Base-by-base conservation (phyloP, 2,329 filamentous ascomycete genomes). In the Ceratocystiopsis brevicomis region DNA sequence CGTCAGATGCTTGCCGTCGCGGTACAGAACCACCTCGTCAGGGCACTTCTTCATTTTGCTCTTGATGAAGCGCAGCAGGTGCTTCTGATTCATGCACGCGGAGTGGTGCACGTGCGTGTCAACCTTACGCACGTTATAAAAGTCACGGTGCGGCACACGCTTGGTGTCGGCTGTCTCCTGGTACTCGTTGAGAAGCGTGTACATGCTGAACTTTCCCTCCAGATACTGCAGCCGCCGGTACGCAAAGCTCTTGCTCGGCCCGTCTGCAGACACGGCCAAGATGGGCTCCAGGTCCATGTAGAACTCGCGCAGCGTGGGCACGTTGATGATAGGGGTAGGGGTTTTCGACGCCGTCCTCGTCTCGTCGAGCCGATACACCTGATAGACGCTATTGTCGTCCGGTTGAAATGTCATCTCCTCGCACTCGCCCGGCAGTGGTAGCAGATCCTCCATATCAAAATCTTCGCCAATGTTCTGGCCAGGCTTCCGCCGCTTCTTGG, bases 11-110 rank as follows among this genome's bases (percentile, higher is more conserved):
- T 88, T 93, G 47, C 82, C 88, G 59, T 98, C 90, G 56, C 90
- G 75, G 59, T 78, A 92, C 38, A 98, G 71, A 8, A 98, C 90
- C 32, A 90, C 76, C 62, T 98, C 90, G 54, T 96, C 83, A 0
- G 87, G 86, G 16, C 75, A 90, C 61, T 94, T 98, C 71, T 95
- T 96, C 85, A 98, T 95, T 64, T 98, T 98, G 62, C 86, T 94
- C 63, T 98, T 98, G 67, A 98, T 98, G 62, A 98, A 98, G 44
- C 90, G 84, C 47, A 98, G 67, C 45, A 98, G 65, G 69, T 98
- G 90, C 63, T 98, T 98, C 61, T 98, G 90, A 57, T 98, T 98
- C 90, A 98, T 98, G 59, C 90, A 98, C 19, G 90, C 90, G 15
- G 90, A 98, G 60, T 98, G 90, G 58, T 98, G 90, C 53, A 98